Evolutionary conservation across 1,139 yeast species (phyloP).

Genomic region (Geotrichum histeridarum): DNA sequence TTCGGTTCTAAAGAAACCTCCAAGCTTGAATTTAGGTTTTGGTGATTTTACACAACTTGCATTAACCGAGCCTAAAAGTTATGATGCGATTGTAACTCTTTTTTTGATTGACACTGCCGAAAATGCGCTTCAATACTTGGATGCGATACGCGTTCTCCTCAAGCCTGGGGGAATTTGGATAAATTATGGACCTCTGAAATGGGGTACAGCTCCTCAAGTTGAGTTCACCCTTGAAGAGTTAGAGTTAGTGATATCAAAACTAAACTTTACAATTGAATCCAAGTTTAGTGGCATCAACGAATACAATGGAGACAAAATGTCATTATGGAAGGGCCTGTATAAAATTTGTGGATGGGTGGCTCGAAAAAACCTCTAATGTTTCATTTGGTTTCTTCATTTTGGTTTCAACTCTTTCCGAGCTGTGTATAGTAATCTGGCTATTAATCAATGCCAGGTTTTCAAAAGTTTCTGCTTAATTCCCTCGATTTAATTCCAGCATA

Average conservation of each 20-base stretch:
- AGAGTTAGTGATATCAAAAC: constrained; percentile 42
- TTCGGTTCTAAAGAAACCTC: neutral
- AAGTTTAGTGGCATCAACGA: constrained; percentile 31
- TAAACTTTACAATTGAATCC: constrained; percentile 63
- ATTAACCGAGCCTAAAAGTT: constrained; percentile 14
- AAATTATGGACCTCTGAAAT: constrained; percentile 80
- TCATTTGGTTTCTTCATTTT: neutral
- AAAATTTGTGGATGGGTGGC: constrained; percentile 31
- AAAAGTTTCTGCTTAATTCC: too few species aligned
- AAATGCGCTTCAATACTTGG: constrained; percentile 66
- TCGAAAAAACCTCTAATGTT: constrained; percentile 4
- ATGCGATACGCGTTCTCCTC: constrained; percentile 48
- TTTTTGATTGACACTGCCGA: constrained; percentile 87
- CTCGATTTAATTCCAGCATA: too few species aligned
- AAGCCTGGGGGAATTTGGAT: constrained; percentile 64
- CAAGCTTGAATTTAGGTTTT: constrained; percentile 46
- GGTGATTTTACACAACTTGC: constrained; percentile 54
- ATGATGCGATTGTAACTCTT: constrained; percentile 52
- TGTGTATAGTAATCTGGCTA: too few species aligned
- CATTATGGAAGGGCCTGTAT: constrained; percentile 31
- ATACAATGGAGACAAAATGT: constrained; percentile 30
- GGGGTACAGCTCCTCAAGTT: constrained; percentile 78
- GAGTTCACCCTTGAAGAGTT: constrained; percentile 68
- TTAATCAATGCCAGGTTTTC: too few species aligned
- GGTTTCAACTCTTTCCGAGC: neutral